Base-by-base conservation (phyloP, 2,329 filamentous ascomycete genomes). In the Penicillium sp. region DNA sequence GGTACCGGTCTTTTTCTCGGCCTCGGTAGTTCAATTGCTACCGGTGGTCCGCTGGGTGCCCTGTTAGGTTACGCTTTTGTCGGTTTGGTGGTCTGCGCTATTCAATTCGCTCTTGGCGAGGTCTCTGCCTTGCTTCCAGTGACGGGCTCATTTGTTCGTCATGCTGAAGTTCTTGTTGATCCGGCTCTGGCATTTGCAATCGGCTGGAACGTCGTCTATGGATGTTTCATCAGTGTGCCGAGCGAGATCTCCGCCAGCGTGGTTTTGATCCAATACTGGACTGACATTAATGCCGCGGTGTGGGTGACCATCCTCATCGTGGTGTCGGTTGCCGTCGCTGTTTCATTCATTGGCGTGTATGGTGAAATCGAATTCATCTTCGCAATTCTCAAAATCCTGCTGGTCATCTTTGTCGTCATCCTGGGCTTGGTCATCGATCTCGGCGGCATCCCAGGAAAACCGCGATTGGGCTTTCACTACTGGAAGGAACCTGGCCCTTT, bases 401-500 rank as follows among this genome's bases (percentile, higher is more conserved):
- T 78, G 42, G 81, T 82, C 47, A 62, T 80, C 27, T 79, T 78
- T 29, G 68, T 81, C 16, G 64, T 79, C 43, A 65, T 80, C 39
- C 65, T 79, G 49, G 74, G 76, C 2, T 73, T 88, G 29, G 78
- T 88, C 56, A 84, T 88, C 64, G 82, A 86, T 65, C 78, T 87
- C 1, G 86, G 86, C 29, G 86, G 85, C 47, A 79, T 85, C 2
- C 81, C 85, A 0, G 83, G 84, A 4, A 81, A 81, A 0, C 78
- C 82, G 21, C 77, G 82, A 4, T 79, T 86, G 51, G 88, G 88
- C 2, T 90, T 90, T 71, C 74, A 79, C 39, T 90, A 89, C 72
- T 92, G 89, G 89, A 82, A 74, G 22, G 73, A 86, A 31, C 88
- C 89, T 0, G 88, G 87, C 1, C 85, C 87, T 0, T 88, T 89